Evolutionary conservation across 257 asterid species (phyloP), one percentile per base, ranked within the genome.

Genomic region (Petunia axillaris): DNA sequence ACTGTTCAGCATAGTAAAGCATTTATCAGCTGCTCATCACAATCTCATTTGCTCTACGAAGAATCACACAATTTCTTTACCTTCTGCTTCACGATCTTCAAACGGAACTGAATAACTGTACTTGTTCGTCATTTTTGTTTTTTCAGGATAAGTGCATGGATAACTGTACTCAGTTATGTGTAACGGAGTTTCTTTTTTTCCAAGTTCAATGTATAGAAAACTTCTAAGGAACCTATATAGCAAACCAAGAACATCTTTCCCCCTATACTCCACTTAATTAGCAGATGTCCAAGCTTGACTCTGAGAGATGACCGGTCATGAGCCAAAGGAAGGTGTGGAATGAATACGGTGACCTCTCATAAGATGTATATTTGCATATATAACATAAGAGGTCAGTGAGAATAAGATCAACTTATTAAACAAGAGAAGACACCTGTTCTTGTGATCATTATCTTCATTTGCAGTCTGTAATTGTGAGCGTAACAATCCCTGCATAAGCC

Each of bases 391-490:
- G 77, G 43, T 48, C 60, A 71, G n/a, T 71, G 9, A 11, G 77
- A 48, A 71, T 46, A 48, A 46, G 60, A 71, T 73, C 63, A 73
- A 73, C 60, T 73, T 50, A 73, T 11, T 40, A 78, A 59, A 77
- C 68, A 79, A 16, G 71, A 67, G 53, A n/a, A 53, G 71, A 70
- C 79, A 96, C 98, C 99, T 91, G 82, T 85, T 90, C 85, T 87
- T 94, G 80, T 91, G 90, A 79, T 89, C 98, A 85, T 94, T 90
- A 64, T 94, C 99, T 84, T 96, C 98, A 63, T 89, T 89, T 75
- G 92, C 94, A 55, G 97, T 77, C 75, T 89, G 95, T 87, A 96
- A 87, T 84, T 96, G 98, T 76, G 98, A 90, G 83, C 81, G 98
- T 89, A 96, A 79, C 74, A 92, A 85, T 64, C 98, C 95, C 98